A percentile compares a stretch with the other conserved stretches of the same genome.
Evolutionary conservation across 2,329 filamentous ascomycete genomes (phyloP).

Genomic region (Dryadomyces sulphureus): DNA sequence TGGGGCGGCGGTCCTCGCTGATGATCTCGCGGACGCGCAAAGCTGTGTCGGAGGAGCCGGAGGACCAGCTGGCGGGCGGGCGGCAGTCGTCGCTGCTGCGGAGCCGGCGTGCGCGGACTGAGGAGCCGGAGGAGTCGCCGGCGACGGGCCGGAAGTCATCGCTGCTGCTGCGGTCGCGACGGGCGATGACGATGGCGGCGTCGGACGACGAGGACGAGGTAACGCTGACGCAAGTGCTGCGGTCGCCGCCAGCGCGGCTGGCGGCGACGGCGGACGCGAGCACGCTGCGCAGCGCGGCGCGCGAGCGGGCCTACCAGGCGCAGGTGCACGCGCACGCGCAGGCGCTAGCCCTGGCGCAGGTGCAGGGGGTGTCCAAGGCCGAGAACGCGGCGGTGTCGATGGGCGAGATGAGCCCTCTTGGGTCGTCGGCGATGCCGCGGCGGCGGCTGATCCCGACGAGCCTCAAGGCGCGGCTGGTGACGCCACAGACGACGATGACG

Average conservation of each 20-base stretch:
- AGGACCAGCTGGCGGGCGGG: slow-evolving; percentile 18
- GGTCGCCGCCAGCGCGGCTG: not conserved
- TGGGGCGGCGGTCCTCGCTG: slow-evolving; percentile 39
- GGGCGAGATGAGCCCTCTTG: slow-evolving; percentile 14
- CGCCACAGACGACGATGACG: slow-evolving; percentile 22
- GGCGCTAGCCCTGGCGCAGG: not conserved
- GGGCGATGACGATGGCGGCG: slow-evolving; percentile 24
- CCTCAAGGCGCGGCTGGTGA: slow-evolving; percentile 30
- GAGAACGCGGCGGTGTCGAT: slow-evolving; percentile 10
- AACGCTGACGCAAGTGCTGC: slow-evolving; percentile 10
- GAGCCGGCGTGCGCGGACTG: slow-evolving; percentile 25
- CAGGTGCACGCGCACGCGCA: not conserved
- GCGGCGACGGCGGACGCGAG: slow-evolving; percentile 15
- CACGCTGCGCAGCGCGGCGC: slow-evolving; percentile 17
- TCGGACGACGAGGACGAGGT: slow-evolving; percentile 31
- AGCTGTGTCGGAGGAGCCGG: slow-evolving; percentile 32
- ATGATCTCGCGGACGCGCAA: slow-evolving; percentile 26
- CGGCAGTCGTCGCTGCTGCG: slow-evolving; percentile 27
- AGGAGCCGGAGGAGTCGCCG: slow-evolving; percentile 28
- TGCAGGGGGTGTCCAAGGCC: too few relatives aligned
- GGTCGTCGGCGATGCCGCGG: slow-evolving; percentile 33
- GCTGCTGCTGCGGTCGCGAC: slow-evolving; percentile 25
- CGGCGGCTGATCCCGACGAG: slow-evolving; percentile 36
- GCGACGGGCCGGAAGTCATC: slow-evolving; percentile 28
- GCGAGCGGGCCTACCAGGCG: slow-evolving; percentile 16